These are phyloP conservation scores for Coniella vitis DNA, from an alignment of 2,329 filamentous ascomycete genomes.

Conservation along the genomic window DNA sequence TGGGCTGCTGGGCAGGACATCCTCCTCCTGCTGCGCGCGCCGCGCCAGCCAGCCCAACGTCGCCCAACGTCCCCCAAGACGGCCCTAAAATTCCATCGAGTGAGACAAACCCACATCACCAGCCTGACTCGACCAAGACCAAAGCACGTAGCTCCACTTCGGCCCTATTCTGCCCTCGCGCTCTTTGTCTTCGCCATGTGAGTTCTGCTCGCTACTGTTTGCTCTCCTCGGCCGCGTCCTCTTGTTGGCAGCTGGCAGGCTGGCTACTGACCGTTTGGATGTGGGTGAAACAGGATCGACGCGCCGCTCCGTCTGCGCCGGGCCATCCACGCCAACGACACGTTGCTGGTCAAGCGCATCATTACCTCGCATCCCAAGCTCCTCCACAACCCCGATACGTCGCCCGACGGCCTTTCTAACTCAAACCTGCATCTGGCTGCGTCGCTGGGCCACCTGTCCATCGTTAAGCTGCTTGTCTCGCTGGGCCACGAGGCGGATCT, in stretches of 20 bases:
- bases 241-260: too few relatives aligned
- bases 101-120: too few relatives aligned
- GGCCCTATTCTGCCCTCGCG: too few relatives aligned
- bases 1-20: too few relatives aligned
- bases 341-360: slow-evolving; percentile 67
- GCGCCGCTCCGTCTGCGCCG: slow-evolving; percentile 70
- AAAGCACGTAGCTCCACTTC: too few relatives aligned
- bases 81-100: too few relatives aligned
- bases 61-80: too few relatives aligned
- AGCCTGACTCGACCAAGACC: too few relatives aligned
- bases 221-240: too few relatives aligned
- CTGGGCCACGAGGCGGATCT: slow-evolving; percentile 62
- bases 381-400: slow-evolving; percentile 73
- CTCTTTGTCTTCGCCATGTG: not conserved
- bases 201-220: not conserved
- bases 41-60: too few relatives aligned
- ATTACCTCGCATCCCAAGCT: slow-evolving; percentile 63
- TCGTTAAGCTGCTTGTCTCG: slow-evolving; percentile 64
- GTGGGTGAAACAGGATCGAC: slow-evolving; percentile 78
- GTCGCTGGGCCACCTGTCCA: slow-evolving; percentile 60
- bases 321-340: slow-evolving; percentile 71
- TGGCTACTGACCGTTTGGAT: too few relatives aligned
- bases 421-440: slow-evolving; percentile 79
- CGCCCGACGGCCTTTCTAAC: slow-evolving; percentile 63
- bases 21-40: too few relatives aligned